Conservation (phyloP, 495 filamentous ascomycete species). For the Penicillium verhagenii region DNA sequence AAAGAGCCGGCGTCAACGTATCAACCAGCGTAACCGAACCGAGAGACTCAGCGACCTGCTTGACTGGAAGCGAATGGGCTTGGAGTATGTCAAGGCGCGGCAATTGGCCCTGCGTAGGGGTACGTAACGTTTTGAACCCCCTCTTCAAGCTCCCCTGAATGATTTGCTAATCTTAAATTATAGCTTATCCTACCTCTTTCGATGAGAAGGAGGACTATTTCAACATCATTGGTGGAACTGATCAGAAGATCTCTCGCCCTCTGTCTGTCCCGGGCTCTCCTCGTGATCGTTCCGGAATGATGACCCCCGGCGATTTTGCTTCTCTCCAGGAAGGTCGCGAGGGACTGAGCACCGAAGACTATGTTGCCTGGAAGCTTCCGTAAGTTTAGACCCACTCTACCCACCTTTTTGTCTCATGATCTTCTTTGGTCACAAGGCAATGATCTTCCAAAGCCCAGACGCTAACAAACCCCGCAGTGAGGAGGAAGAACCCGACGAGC, state of each 20-base stretch:
- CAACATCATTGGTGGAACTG: slow-evolving; percentile 82
- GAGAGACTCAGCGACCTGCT: slow-evolving; percentile 91
- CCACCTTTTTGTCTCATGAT: not conserved
- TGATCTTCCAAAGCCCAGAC: not conserved
- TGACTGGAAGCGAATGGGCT: slow-evolving; percentile 98
- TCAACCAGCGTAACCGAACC: slow-evolving; percentile 98
- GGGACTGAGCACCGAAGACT: slow-evolving; percentile 93
- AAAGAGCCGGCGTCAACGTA: slow-evolving; percentile 92
- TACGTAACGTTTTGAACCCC: slow-evolving; percentile 24
- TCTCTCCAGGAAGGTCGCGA: slow-evolving; percentile 92
- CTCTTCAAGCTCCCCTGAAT: not conserved
- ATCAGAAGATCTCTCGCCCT: slow-evolving; percentile 90
- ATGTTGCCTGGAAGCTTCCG: slow-evolving; percentile 97
- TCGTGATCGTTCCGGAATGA: slow-evolving; percentile 88
- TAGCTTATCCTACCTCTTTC: slow-evolving; percentile 83
- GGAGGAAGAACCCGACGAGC: slow-evolving; percentile 94
- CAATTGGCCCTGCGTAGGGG: slow-evolving; percentile 86
- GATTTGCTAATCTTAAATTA: not conserved
- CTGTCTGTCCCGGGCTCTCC: slow-evolving; percentile 93
- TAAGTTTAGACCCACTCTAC: slow-evolving; percentile 56
- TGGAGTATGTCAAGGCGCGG: slow-evolving; percentile 98
- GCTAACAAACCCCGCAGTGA: slow-evolving; percentile 53
- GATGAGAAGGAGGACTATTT: slow-evolving; percentile 70
- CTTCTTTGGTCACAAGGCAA: not conserved
- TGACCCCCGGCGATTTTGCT: slow-evolving; percentile 98